These are phyloP conservation scores for Geranium rotundifolium DNA, from an alignment of 345 rosid genomes.

Conservation along the genomic window DNA sequence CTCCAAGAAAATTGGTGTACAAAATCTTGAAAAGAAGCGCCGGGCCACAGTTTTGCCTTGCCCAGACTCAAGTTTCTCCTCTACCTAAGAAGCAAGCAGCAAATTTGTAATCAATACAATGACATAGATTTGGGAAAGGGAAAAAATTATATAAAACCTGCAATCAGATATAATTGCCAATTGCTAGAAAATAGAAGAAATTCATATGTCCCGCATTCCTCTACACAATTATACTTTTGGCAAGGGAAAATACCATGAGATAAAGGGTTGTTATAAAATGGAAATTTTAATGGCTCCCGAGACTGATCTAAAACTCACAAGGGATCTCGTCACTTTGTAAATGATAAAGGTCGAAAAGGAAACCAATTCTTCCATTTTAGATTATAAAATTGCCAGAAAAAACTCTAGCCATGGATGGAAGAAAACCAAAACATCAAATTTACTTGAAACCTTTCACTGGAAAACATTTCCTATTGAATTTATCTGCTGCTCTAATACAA, in stretches of 20 bases:
- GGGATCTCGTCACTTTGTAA: background rate
- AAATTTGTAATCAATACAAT: background rate
- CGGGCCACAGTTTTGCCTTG: constrained; percentile 77
- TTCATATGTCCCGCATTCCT: background rate
- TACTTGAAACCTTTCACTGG: background rate
- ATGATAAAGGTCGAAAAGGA: background rate
- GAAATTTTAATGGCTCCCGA: background rate
- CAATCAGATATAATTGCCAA: background rate
- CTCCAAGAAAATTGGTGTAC: constrained; percentile 96
- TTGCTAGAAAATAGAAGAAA: background rate
- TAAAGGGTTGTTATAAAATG: no score
- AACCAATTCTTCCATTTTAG: background rate
- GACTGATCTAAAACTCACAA: background rate
- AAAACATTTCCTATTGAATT: background rate
- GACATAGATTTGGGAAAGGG: background rate
- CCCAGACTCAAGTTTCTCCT: constrained; percentile 88
- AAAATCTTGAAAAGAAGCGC: constrained; percentile 84
- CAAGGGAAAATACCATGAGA: background rate
- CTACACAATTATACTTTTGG: background rate
- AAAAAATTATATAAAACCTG: background rate
- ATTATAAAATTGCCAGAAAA: background rate
- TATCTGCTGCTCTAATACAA: background rate
- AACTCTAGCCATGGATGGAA: no score
- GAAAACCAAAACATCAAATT: no score
- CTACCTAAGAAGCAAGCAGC: constrained; percentile 42